These are phyloP conservation scores for Pestalotiopsis sp. DNA, from an alignment of 2,329 filamentous ascomycete species.

Conservation along the genomic window DNA sequence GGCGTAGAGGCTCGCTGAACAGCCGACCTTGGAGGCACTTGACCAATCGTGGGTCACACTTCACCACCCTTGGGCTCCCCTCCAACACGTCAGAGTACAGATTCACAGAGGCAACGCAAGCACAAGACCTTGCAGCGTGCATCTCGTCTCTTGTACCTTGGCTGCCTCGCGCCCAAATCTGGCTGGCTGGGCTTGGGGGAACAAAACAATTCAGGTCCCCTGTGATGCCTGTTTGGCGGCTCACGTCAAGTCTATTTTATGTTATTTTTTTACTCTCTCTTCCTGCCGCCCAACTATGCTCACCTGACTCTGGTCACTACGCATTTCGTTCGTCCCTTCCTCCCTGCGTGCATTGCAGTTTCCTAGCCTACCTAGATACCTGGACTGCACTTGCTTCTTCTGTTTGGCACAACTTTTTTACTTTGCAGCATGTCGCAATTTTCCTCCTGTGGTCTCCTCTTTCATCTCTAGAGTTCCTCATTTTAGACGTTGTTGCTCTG, in stretches of 20 bases:
- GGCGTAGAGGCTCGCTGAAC: slow-evolving; percentile 1
- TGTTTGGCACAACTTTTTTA: background rate
- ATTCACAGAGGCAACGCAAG: background rate
- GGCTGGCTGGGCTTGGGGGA: background rate
- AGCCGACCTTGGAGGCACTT: background rate
- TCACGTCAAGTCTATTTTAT: slow-evolving; percentile 1
- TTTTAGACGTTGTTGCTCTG: too few species aligned
- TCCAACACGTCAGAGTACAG: background rate
- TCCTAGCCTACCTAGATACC: background rate
- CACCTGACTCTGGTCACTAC: slow-evolving; percentile 9
- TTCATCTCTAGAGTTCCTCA: too few species aligned
- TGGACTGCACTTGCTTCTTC: background rate
- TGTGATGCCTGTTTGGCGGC: background rate
- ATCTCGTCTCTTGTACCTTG: background rate
- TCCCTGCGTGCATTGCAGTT: background rate
- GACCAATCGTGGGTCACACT: slow-evolving; percentile 8
- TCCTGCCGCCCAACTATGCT: background rate
- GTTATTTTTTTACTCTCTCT: background rate
- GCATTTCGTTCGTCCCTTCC: background rate
- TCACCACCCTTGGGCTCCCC: background rate
- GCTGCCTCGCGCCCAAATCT: background rate
- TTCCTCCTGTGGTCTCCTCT: too few species aligned
- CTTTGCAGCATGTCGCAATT: too few species aligned
- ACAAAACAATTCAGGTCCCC: slow-evolving; percentile 8
- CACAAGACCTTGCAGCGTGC: slow-evolving; percentile 13